Evolutionary conservation across 352 stramenopile genomes (phyloP).

Genomic region (Halophytophthora polymorphica): DNA sequence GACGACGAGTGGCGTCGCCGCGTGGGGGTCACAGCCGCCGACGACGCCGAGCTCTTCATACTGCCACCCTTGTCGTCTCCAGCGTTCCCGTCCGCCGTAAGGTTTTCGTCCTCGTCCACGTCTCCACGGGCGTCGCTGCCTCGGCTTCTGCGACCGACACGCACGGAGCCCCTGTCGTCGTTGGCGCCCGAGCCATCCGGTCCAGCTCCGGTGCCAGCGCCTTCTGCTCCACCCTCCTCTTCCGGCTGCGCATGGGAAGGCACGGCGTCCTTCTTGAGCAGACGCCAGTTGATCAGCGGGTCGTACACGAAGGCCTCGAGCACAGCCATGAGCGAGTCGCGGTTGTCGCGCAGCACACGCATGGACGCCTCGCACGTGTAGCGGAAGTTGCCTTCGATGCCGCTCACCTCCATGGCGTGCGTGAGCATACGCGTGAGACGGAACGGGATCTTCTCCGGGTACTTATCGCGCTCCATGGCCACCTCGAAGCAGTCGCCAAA

Average conservation of each 20-base stretch:
- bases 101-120: slow-evolving; percentile 17
- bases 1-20: slow-evolving; percentile 60
- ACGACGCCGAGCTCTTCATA: slow-evolving; percentile 62
- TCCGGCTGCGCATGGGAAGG: slow-evolving; percentile 72
- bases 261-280: slow-evolving; percentile 88
- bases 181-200: slow-evolving; percentile 11
- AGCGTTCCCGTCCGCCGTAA: slow-evolving; percentile 10
- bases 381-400: slow-evolving; percentile 99
- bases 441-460: slow-evolving; percentile 99
- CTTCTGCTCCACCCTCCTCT: slow-evolving; percentile 44
- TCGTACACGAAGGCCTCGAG: slow-evolving; percentile 99
- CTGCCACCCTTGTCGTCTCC: slow-evolving; percentile 25
- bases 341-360: slow-evolving; percentile 97
- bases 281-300: slow-evolving; percentile 98
- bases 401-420: slow-evolving; percentile 98
- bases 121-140: slow-evolving; percentile 12
- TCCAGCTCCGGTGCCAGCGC: slow-evolving; percentile 13
- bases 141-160: slow-evolving; percentile 11
- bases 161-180: slow-evolving; percentile 15
- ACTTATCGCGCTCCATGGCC: slow-evolving; percentile 99
- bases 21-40: slow-evolving; percentile 31
- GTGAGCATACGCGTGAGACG: slow-evolving; percentile 99
- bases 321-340: slow-evolving; percentile 99
- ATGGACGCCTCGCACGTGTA: slow-evolving; percentile 98
- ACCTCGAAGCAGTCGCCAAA: slow-evolving; percentile 99